Percentiles rank a stretch among this genome's conserved stretches.
phyloP scores from a whole-genome alignment of 495 filamentous ascomycete species.

The Aspergillus saccharolyticus region DNA sequence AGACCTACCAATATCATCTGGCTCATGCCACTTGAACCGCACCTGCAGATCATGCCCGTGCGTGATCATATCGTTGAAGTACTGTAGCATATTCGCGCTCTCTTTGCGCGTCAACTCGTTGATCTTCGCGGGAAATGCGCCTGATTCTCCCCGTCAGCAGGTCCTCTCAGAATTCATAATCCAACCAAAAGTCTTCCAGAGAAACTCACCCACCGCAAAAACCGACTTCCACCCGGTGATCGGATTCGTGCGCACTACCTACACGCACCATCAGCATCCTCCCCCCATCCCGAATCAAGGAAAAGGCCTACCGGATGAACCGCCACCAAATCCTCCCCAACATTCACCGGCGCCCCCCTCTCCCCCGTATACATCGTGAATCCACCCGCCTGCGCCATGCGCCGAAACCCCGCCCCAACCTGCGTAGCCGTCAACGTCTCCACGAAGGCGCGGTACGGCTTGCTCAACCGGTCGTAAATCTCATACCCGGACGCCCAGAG shows the following conservation, averaged over 20 bases:
- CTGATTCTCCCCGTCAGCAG: slow-evolving; percentile 12
- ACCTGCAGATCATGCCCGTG: slow-evolving; percentile 74
- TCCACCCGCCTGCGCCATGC: slow-evolving; percentile 20
- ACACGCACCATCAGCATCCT: background rate
- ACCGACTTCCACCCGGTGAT: slow-evolving; percentile 75
- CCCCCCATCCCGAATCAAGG: background rate
- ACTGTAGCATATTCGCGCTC: slow-evolving; percentile 50
- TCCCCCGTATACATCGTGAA: slow-evolving; percentile 47
- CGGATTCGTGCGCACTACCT: slow-evolving; percentile 64
- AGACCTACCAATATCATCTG: slow-evolving; percentile 46
- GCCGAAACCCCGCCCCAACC: slow-evolving; percentile 17
- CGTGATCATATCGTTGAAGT: slow-evolving; percentile 54
- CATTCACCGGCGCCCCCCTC: slow-evolving; percentile 61
- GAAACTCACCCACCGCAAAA: slow-evolving; percentile 48
- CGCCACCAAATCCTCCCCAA: slow-evolving; percentile 49
- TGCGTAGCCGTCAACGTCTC: slow-evolving; percentile 59
- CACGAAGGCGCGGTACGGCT: slow-evolving; percentile 56
- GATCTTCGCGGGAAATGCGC: slow-evolving; percentile 19
- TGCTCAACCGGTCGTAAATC: slow-evolving; percentile 64
- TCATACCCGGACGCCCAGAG: slow-evolving; percentile 50
- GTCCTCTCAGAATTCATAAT: slow-evolving; percentile 12
- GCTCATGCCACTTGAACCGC: slow-evolving; percentile 52
- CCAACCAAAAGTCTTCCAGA: background rate
- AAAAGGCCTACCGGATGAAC: slow-evolving; percentile 45
- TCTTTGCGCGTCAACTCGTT: slow-evolving; percentile 34